Evolutionary conservation across 2,329 filamentous ascomycete genomes (phyloP).

Genomic region (Exophiala calicioides): DNA sequence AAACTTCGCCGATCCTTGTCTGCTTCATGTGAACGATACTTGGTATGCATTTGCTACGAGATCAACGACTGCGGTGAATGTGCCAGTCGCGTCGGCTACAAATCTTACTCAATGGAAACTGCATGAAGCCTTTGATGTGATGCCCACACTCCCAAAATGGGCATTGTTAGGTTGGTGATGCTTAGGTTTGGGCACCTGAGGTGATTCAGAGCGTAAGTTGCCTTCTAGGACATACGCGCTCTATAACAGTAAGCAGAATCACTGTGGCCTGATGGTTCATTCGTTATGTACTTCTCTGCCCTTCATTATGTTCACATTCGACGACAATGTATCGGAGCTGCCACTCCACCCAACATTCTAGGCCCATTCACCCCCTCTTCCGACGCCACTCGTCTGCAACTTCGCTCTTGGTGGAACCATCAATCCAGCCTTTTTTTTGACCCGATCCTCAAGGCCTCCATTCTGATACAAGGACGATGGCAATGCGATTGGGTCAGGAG

Average conservation of each 20-base stretch:
- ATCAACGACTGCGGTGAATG: slow-evolving; percentile 46
- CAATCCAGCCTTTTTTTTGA: slow-evolving; percentile 56
- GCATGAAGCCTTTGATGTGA: slow-evolving; percentile 51
- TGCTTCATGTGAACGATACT: slow-evolving; percentile 46
- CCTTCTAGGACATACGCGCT: too few species aligned
- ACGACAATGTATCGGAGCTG: slow-evolving; percentile 59
- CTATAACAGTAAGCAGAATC: too few species aligned
- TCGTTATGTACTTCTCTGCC: slow-evolving; percentile 60
- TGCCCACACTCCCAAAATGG: slow-evolving; percentile 55
- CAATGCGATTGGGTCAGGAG: slow-evolving; percentile 49
- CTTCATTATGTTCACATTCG: slow-evolving; percentile 32
- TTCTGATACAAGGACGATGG: slow-evolving; percentile 65
- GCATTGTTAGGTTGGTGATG: slow-evolving; percentile 41
- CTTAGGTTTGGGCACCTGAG: slow-evolving; percentile 58
- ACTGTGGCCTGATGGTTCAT: slow-evolving; percentile 41
- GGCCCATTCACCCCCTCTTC: slow-evolving; percentile 52
- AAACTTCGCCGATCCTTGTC: slow-evolving; percentile 59
- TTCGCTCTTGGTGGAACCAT: slow-evolving; percentile 57
- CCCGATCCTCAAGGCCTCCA: slow-evolving; percentile 40
- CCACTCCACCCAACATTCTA: slow-evolving; percentile 45
- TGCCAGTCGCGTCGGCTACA: slow-evolving; percentile 55
- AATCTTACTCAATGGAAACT: slow-evolving; percentile 48
- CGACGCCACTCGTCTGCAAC: slow-evolving; percentile 52
- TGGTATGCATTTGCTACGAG: slow-evolving; percentile 59
- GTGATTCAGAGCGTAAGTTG: slow-evolving; percentile 47